Evolutionary conservation across 306 rosid genomes (phyloP).

Genomic region (Crotalaria pallida): DNA sequence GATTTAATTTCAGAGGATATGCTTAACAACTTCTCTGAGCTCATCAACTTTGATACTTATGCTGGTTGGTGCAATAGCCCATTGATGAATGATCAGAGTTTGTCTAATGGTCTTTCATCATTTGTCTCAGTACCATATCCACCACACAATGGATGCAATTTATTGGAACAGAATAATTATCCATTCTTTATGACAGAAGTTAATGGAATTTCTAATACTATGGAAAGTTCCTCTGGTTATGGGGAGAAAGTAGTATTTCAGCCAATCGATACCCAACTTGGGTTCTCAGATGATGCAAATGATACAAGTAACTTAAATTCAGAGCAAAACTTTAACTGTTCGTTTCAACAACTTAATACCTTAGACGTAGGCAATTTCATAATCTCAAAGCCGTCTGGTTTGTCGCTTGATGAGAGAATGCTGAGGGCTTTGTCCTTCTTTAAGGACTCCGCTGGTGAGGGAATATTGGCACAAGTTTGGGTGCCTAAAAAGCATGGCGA

Average conservation of each 20-base stretch:
- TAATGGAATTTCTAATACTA: conserved; percentile 32
- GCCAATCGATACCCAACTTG: conserved; percentile 45
- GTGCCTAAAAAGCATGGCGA: conserved; percentile 69
- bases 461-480: conserved; percentile 96
- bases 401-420: conserved; percentile 90
- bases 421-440: conserved; percentile 69
- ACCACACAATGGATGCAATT: conserved; percentile 41
- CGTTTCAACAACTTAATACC: conserved; percentile 28
- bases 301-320: conserved; percentile 27
- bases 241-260: conserved; percentile 44
- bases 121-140: conserved; percentile 30
- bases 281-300: conserved; percentile 26
- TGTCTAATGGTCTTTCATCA: conserved; percentile 43
- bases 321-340: conserved; percentile 21
- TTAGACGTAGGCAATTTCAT: conserved; percentile 25
- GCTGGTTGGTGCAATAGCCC: conserved; percentile 72
- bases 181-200: conserved; percentile 35
- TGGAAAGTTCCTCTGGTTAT: conserved; percentile 29
- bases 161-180: conserved; percentile 34
- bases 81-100: conserved; percentile 32
- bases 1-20: conserved; percentile 45
- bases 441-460: conserved; percentile 75
- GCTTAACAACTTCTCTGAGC: conserved; percentile 50
- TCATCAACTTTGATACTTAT: conserved; percentile 61
- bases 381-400: conserved; percentile 39